Percentiles rank a stretch among this genome's conserved stretches.
Evolutionary conservation across 768 basidiomycete genomes (phyloP).

Genomic region (Rhizopogon vulgaris): DNA sequence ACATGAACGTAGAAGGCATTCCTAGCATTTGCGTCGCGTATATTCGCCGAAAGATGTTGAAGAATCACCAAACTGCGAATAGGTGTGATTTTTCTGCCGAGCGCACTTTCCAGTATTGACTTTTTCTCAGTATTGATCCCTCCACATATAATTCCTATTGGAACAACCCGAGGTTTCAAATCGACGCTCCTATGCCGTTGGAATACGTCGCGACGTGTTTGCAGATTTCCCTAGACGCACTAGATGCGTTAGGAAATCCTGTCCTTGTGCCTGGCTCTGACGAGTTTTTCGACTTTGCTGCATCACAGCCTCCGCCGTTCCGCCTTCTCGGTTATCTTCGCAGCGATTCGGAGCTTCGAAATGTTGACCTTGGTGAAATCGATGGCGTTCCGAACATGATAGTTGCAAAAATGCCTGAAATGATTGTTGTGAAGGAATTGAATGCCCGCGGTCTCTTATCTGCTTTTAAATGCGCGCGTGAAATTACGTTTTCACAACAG

Average conservation of each 20-base stretch:
- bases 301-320: slow-evolving; percentile 34
- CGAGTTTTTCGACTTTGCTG: slow-evolving; percentile 31
- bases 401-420: slow-evolving; percentile 35
- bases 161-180: slow-evolving; percentile 28
- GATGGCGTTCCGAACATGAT: slow-evolving; percentile 35
- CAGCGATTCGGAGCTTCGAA: slow-evolving; percentile 31
- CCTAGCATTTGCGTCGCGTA: slow-evolving; percentile 55
- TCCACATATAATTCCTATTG: slow-evolving; percentile 25
- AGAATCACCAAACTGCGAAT: slow-evolving; percentile 4
- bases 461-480: slow-evolving; percentile 34
- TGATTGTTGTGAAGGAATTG: slow-evolving; percentile 38
- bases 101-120: slow-evolving; percentile 6
- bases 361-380: slow-evolving; percentile 37
- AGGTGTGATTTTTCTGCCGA: not conserved
- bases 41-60: slow-evolving; percentile 30
- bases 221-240: slow-evolving; percentile 32
- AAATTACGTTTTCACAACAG: slow-evolving; percentile 19
- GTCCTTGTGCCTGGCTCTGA: slow-evolving; percentile 30
- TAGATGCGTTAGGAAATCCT: slow-evolving; percentile 42
- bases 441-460: slow-evolving; percentile 28
- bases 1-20: slow-evolving; percentile 38
- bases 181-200: slow-evolving; percentile 39
- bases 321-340: slow-evolving; percentile 31
- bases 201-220: slow-evolving; percentile 41
- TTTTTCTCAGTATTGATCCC: slow-evolving; percentile 20